Conservation (phyloP, 2,329 filamentous ascomycete genomes). For the Pseudocercospora eumusae region DNA sequence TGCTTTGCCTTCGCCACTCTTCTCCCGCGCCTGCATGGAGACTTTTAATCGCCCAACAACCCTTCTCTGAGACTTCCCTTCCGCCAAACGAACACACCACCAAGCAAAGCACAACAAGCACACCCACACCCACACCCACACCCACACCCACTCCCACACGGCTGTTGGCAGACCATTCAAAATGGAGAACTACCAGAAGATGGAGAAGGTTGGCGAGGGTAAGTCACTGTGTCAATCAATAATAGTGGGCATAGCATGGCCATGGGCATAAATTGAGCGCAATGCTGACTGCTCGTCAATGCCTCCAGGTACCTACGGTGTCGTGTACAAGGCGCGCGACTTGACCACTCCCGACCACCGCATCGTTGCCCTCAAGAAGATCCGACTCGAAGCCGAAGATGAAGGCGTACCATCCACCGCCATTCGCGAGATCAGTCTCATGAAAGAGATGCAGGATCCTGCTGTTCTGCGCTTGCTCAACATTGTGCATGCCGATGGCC, state of each 20-base stretch:
- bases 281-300: not conserved
- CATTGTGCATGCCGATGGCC: constrained; percentile 93
- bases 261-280: not conserved
- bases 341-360: constrained; percentile 73
- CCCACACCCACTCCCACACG: too few relatives aligned
- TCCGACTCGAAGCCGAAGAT: constrained; percentile 89
- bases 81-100: not conserved
- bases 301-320: constrained; percentile 78
- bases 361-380: constrained; percentile 96
- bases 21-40: constrained; percentile 15
- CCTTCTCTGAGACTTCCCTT: not conserved
- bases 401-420: constrained; percentile 96
- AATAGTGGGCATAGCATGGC: too few relatives aligned
- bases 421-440: constrained; percentile 96
- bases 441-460: constrained; percentile 99
- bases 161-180: not conserved
- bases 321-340: constrained; percentile 92
- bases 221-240: constrained; percentile 38
- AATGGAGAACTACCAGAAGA: constrained; percentile 74
- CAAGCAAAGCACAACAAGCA: not conserved
- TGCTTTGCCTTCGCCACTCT: constrained; percentile 13
- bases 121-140: too few relatives aligned
- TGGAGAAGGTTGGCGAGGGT: constrained; percentile 97
- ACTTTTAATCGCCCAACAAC: not conserved
- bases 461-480: constrained; percentile 97